Percentiles rank a stretch among this genome's conserved stretches.
These are phyloP conservation scores for Inonotus obliquus DNA, from an alignment of 1,284 basidiomycete species.

Conservation along the genomic window DNA sequence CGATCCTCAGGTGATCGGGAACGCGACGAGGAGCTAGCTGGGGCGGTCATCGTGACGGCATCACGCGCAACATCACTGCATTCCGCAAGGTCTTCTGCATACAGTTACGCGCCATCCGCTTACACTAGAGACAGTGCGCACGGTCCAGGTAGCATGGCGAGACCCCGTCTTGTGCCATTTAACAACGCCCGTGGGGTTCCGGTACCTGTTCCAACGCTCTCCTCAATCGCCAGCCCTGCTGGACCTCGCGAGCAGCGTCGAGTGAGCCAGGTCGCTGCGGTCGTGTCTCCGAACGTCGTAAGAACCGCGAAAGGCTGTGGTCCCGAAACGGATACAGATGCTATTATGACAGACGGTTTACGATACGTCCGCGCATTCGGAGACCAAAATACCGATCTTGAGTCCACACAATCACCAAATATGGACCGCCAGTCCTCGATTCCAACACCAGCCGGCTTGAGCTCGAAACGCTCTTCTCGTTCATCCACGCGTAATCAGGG, in stretches of 20 bases:
- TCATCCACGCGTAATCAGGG: background rate
- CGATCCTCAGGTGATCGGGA: constrained; percentile 4
- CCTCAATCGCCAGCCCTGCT: constrained; percentile 25
- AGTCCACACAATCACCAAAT: constrained; percentile 14
- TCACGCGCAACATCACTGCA: constrained; percentile 8
- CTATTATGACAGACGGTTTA: constrained; percentile 63
- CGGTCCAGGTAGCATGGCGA: constrained; percentile 25
- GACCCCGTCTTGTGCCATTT: constrained; percentile 69
- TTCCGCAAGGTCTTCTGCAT: constrained; percentile 32
- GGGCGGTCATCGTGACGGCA: constrained; percentile 16
- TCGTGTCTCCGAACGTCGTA: constrained; percentile 28
- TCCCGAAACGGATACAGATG: constrained; percentile 32
- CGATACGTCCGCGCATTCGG: constrained; percentile 67
- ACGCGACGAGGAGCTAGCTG: constrained; percentile 8
- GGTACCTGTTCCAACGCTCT: constrained; percentile 43
- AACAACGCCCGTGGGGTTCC: constrained; percentile 66
- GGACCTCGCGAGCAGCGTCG: constrained; percentile 31
- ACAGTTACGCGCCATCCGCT: constrained; percentile 29
- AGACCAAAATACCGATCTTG: constrained; percentile 28
- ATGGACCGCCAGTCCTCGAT: background rate
- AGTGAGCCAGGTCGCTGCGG: constrained; percentile 63
- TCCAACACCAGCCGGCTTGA: constrained; percentile 13
- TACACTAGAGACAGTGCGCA: constrained; percentile 21
- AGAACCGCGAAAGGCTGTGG: constrained; percentile 26
- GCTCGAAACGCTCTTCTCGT: constrained; percentile 7